Conservation (phyloP, 2,329 filamentous ascomycete species). For the Myriosclerotinia duriaeana region DNA sequence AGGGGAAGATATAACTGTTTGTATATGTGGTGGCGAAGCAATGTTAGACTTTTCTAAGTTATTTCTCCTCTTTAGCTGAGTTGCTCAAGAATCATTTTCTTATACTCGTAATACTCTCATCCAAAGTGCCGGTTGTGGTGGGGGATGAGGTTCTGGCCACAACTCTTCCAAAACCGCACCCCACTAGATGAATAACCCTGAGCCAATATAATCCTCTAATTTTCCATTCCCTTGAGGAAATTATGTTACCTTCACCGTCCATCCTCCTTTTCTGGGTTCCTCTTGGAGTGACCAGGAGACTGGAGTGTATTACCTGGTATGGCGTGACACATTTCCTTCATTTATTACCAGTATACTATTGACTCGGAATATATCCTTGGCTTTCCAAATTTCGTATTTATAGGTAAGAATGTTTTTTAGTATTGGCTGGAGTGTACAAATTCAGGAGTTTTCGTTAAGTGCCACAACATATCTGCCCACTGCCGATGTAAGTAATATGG, state of each 20-base stretch:
- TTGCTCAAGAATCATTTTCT: conserved; percentile 10
- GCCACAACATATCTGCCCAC: not conserved
- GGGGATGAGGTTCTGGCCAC: conserved; percentile 18
- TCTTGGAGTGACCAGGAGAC: too few species aligned
- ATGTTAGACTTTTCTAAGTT: not conserved
- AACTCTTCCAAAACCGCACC: not conserved
- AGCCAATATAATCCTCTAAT: not conserved
- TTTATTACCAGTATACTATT: not conserved
- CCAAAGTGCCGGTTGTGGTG: not conserved
- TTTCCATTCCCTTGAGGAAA: not conserved
- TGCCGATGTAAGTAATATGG: not conserved
- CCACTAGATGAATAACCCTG: not conserved
- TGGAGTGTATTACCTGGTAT: not conserved
- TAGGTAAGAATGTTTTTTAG: too few species aligned
- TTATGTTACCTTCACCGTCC: not conserved
- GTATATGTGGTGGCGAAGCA: conserved; percentile 5
- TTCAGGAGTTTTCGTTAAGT: conserved; percentile 1
- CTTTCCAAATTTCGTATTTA: too few species aligned
- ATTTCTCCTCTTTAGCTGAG: not conserved
- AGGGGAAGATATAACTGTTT: not conserved
- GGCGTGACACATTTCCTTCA: conserved; percentile 2
- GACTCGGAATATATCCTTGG: too few species aligned
- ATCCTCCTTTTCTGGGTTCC: too few species aligned
- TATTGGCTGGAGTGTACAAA: conserved; percentile 1
- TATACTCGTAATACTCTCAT: not conserved